A percentile compares a stretch with the other conserved stretches of the same genome.
Evolutionary conservation across 208 protist genomes (phyloP).

Genomic region (Acanthamoeba divionensis): DNA sequence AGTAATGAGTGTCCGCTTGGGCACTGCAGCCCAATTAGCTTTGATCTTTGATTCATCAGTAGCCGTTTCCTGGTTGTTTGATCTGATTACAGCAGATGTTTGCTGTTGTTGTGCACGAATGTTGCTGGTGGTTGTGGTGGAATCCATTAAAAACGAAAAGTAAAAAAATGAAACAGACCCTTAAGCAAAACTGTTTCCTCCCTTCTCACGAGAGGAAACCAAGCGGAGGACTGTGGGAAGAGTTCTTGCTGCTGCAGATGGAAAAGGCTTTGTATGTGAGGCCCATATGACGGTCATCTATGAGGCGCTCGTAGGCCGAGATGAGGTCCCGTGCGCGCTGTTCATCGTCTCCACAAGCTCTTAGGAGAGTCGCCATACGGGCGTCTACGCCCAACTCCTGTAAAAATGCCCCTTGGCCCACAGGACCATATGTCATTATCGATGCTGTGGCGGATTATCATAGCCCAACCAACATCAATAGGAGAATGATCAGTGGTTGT

Average conservation of each 20-base stretch:
- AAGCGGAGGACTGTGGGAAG: neutral
- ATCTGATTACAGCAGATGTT: too few relatives aligned
- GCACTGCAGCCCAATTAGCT: too few relatives aligned
- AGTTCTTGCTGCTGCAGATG: neutral
- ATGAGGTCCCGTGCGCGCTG: neutral
- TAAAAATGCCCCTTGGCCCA: neutral
- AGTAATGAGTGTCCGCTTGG: too few relatives aligned
- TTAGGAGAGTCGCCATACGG: neutral
- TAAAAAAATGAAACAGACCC: too few relatives aligned
- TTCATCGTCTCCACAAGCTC: neutral
- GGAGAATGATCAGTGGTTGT: neutral
- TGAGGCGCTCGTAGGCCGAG: neutral
- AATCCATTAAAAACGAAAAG: too few relatives aligned
- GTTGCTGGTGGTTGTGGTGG: too few relatives aligned
- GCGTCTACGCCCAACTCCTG: slow-evolving; percentile 45
- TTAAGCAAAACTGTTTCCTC: too few relatives aligned
- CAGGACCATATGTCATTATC: slow-evolving; percentile 8
- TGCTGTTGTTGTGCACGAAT: too few relatives aligned
- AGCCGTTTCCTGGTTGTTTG: too few relatives aligned
- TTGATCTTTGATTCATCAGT: too few relatives aligned
- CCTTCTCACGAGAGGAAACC: too few relatives aligned
- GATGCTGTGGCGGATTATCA: neutral
- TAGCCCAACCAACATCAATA: neutral
- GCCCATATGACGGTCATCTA: neutral
- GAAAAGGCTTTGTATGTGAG: slow-evolving; percentile 17